Percentiles rank a stretch among this genome's conserved stretches.
Conservation (phyloP, 2,329 filamentous ascomycete species). For the Aspergillus fumigatiaffinis region DNA sequence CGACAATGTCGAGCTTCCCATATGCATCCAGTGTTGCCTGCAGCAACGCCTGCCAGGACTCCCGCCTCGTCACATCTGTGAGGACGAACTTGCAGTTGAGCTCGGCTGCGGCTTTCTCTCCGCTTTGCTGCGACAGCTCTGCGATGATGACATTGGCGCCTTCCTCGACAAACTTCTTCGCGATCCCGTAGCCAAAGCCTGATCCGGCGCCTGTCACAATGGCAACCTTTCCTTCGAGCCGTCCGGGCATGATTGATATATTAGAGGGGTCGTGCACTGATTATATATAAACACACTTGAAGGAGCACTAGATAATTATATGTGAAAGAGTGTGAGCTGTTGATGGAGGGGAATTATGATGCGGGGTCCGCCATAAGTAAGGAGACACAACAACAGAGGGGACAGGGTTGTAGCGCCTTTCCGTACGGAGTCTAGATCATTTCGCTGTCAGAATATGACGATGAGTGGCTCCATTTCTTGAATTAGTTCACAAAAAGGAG, state of each 20-base stretch:
- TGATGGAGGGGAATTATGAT: neutral
- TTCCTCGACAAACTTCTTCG: constrained; percentile 32
- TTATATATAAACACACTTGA: neutral
- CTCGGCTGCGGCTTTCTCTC: constrained; percentile 20
- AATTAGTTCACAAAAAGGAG: neutral
- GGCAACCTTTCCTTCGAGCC: constrained; percentile 38
- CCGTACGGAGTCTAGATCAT: neutral
- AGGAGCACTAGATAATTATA: neutral
- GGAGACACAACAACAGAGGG: neutral
- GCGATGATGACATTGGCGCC: constrained; percentile 36
- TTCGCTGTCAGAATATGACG: neutral
- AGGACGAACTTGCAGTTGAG: constrained; percentile 18
- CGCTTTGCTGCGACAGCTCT: constrained; percentile 30
- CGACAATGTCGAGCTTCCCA: constrained; percentile 37
- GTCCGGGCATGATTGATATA: constrained; percentile 12
- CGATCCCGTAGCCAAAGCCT: constrained; percentile 36
- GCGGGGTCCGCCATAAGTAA: neutral
- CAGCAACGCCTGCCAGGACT: constrained; percentile 26
- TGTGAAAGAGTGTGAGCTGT: neutral
- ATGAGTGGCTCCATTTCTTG: neutral
- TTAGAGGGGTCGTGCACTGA: neutral
- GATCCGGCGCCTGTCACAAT: constrained; percentile 40
- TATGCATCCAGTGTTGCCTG: constrained; percentile 18
- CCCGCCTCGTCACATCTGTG: constrained; percentile 22
- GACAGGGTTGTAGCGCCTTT: neutral